Evolutionary conservation across 345 rosid genomes (phyloP).

Genomic region (Raphanus sativus): DNA sequence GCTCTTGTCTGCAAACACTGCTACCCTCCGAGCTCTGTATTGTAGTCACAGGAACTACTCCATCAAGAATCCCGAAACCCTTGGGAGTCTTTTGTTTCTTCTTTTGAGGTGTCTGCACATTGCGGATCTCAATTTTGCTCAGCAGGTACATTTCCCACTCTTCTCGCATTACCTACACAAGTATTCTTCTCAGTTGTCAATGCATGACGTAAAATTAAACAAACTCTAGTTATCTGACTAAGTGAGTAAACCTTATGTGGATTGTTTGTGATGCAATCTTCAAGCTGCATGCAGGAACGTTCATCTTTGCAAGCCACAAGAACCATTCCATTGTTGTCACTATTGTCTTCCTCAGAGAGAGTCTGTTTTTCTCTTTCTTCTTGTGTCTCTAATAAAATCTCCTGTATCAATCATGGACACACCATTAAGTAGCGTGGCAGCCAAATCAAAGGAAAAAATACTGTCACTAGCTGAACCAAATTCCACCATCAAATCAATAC

Average conservation of each 20-base stretch:
- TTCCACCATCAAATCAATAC: conserved; percentile 3
- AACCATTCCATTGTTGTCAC: conserved; percentile 58
- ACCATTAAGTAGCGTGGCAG: conserved; percentile 5
- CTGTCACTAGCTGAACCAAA: conserved; percentile 7
- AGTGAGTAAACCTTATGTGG: conserved; percentile 52
- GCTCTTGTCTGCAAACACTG: conserved; percentile 73
- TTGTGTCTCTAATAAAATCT: conserved; percentile 79
- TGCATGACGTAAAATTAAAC: not conserved
- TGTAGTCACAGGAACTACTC: conserved; percentile 65
- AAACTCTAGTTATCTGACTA: not conserved
- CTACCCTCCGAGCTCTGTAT: conserved; percentile 65
- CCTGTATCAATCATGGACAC: conserved; percentile 46
- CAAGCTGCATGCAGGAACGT: conserved; percentile 92
- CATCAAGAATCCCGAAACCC: conserved; percentile 96
- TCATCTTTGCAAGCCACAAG: conserved; percentile 97
- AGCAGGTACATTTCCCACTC: conserved; percentile 92
- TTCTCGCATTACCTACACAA: conserved; percentile 77
- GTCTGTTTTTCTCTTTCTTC: conserved; percentile 66
- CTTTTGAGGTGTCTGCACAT: conserved; percentile 63
- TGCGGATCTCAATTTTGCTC: conserved; percentile 78
- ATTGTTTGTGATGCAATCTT: conserved; percentile 72
- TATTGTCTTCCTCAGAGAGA: conserved; percentile 43
- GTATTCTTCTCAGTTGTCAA: not conserved
- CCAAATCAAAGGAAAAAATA: not conserved
- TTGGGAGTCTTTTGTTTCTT: conserved; percentile 75